Evolutionary conservation across 2,329 filamentous ascomycete genomes (phyloP), one percentile per base, ranked within the genome.

Genomic region (Ceratocystis albifundus): DNA sequence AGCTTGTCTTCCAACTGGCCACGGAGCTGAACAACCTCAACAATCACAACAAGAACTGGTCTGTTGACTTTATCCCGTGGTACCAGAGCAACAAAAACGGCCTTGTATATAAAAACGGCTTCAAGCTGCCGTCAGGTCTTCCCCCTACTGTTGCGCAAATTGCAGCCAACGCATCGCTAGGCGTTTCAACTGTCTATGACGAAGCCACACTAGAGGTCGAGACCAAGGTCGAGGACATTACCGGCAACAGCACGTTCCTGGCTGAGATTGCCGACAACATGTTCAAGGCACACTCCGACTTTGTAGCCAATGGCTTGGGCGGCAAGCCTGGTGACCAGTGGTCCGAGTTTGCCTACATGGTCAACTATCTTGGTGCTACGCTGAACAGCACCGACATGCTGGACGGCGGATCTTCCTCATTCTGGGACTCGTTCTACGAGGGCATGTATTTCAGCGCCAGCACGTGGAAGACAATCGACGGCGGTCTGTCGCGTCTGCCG

Each of bases 1-100:
- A 82, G 68, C 77, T 88, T 71, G 83, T 87, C 0, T 87, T 86
- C 72, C 82, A 87, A 71, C 77, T 88, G 1, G 84, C 80, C 1
- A 78, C 79, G 4, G 79, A 81, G 64, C 75, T 88, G 68, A 88
- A 88, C 73, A 71, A 77, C 41, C 74, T 86, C 70, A 88, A 88
- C 73, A 74, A 74, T n/a, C 74, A 83, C 69, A 65, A 72, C 69
- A 74, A 73, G 64, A 76, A 78, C 63, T 75, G 80, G 32, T 78
- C 77, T 41, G 81, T 86, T 62, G 80, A 84, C 65, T 86, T 86
- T 71, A 86, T 86, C 70, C 79, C 80, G 1, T 87, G 82, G 83
- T 80, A 82, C 44, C 82, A 86, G 71, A 76, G 72, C 64, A 80
- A 74, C 66, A 71, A 75, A 1, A 88, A 88, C 68, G 77, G 80